These are phyloP conservation scores for Persicaria tinctoria DNA, from an alignment of 148 eudicot genomes.

Conservation along the genomic window DNA sequence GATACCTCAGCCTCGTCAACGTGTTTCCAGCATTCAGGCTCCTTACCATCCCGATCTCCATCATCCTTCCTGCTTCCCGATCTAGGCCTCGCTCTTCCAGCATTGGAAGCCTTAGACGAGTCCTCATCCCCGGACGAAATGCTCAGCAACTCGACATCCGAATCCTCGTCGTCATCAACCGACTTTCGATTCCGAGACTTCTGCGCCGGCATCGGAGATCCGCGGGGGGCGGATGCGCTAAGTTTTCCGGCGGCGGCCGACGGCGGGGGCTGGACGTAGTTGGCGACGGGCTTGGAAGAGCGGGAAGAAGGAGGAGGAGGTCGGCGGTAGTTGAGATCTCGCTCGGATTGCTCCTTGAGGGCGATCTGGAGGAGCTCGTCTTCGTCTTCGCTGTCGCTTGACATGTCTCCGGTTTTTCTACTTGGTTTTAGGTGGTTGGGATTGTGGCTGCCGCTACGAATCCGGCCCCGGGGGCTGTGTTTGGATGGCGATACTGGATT, in stretches of 20 bases:
- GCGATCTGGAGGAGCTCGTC: conserved; percentile 98
- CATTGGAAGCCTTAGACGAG: conserved; percentile 34
- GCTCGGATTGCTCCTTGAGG: conserved; percentile 65
- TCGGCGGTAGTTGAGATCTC: conserved; percentile 50
- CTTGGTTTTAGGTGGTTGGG: neutral
- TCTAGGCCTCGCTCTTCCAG: conserved; percentile 24
- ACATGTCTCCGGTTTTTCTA: conserved; percentile 23
- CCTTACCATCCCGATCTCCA: conserved; percentile 66
- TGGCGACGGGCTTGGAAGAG: conserved; percentile 51
- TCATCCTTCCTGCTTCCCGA: conserved; percentile 38
- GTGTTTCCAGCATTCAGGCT: conserved; percentile 81
- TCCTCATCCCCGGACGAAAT: conserved; percentile 94
- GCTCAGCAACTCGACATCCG: conserved; percentile 88
- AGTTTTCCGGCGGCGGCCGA: neutral
- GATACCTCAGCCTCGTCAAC: conserved; percentile 88
- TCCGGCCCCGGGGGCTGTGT: neutral
- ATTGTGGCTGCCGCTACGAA: neutral
- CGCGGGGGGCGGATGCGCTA: neutral
- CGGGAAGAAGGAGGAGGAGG: conserved; percentile 15
- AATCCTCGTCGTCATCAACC: conserved; percentile 74
- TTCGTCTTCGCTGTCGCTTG: conserved; percentile 70
- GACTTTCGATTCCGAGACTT: conserved; percentile 20
- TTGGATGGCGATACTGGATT: neutral
- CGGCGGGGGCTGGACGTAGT: conserved; percentile 67
- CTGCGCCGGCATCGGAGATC: conserved; percentile 8